phyloP scores from a whole-genome alignment of 768 basidiomycete species.

The Clitopilus passeckerianus region DNA sequence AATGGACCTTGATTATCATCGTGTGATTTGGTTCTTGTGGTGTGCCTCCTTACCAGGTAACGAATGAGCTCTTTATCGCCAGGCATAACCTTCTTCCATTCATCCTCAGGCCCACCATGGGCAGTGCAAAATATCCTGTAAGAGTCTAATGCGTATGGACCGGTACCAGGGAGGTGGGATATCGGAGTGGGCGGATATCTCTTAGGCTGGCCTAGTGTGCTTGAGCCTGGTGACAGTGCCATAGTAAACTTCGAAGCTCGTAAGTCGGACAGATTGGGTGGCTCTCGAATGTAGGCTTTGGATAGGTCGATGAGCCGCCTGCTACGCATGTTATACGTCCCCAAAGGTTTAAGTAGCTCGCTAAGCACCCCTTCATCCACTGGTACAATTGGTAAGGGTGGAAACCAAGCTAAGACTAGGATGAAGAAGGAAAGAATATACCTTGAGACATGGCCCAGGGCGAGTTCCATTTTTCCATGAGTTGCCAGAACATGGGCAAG shows the following conservation, averaged over 20 bases:
- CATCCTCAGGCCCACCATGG: conserved; percentile 28
- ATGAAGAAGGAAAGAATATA: not conserved
- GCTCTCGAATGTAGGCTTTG: conserved; percentile 41
- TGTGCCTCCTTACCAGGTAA: conserved; percentile 49
- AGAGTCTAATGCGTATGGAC: conserved; percentile 70
- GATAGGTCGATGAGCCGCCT: conserved; percentile 53
- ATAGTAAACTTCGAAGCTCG: conserved; percentile 23
- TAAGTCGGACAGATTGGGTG: conserved; percentile 25
- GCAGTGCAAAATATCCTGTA: conserved; percentile 64
- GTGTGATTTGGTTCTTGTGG: not conserved
- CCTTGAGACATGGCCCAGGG: conserved; percentile 52
- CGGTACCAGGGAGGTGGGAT: conserved; percentile 60
- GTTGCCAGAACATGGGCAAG: conserved; percentile 58
- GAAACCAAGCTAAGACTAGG: not conserved
- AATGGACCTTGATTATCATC: not conserved
- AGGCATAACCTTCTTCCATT: conserved; percentile 63
- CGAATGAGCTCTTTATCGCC: conserved; percentile 64
- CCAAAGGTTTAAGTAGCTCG: conserved; percentile 45
- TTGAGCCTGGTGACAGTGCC: conserved; percentile 3
- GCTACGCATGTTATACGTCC: conserved; percentile 54
- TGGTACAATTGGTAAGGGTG: conserved; percentile 12
- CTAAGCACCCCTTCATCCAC: conserved; percentile 40
- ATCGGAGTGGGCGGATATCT: conserved; percentile 44
- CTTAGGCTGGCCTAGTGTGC: conserved; percentile 6
- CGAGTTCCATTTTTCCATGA: conserved; percentile 55